A percentile compares a stretch with the other conserved stretches of the same genome.
Evolutionary conservation across 441 rosid genomes (phyloP).

Genomic region (Cnidoscolus chayamansa): DNA sequence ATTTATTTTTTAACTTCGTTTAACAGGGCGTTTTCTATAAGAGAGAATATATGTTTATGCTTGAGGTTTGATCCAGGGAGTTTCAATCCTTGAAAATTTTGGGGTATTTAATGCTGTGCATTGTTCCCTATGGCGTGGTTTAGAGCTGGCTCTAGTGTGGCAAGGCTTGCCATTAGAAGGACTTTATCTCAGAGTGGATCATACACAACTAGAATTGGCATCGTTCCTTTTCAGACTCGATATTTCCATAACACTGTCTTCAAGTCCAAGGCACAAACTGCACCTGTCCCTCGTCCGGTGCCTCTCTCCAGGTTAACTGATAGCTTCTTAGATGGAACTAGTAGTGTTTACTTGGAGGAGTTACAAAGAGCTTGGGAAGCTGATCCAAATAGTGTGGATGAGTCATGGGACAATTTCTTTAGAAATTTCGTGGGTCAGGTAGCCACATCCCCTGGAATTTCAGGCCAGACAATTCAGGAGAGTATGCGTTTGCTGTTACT

Average conservation of each 20-base stretch:
- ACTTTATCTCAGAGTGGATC: constrained; percentile 58
- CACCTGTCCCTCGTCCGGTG: constrained; percentile 76
- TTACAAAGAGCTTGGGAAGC: constrained; percentile 94
- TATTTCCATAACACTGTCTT: constrained; percentile 55
- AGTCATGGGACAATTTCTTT: constrained; percentile 97
- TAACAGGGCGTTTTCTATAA: background rate
- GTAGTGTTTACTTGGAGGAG: constrained; percentile 95
- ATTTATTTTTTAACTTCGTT: background rate
- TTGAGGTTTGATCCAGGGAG: constrained; percentile 4
- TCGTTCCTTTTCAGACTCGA: constrained; percentile 45
- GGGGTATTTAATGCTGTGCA: constrained; percentile 8
- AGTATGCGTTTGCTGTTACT: constrained; percentile 84
- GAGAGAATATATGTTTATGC: background rate
- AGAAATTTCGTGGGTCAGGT: constrained; percentile 94
- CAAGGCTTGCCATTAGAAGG: constrained; percentile 70
- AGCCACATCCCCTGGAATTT: constrained; percentile 87
- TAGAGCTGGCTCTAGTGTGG: constrained; percentile 62
- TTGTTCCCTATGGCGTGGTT: constrained; percentile 66
- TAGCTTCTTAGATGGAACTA: constrained; percentile 88
- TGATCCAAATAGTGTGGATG: constrained; percentile 89
- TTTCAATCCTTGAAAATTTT: constrained; percentile 14
- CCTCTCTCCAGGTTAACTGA: constrained; percentile 90
- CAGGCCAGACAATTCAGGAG: constrained; percentile 97
- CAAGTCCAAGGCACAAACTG: constrained; percentile 62
- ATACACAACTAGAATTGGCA: constrained; percentile 48